These are phyloP conservation scores for Talaromyces sp. DNA, from an alignment of 2,329 filamentous ascomycete species.

Conservation along the genomic window DNA sequence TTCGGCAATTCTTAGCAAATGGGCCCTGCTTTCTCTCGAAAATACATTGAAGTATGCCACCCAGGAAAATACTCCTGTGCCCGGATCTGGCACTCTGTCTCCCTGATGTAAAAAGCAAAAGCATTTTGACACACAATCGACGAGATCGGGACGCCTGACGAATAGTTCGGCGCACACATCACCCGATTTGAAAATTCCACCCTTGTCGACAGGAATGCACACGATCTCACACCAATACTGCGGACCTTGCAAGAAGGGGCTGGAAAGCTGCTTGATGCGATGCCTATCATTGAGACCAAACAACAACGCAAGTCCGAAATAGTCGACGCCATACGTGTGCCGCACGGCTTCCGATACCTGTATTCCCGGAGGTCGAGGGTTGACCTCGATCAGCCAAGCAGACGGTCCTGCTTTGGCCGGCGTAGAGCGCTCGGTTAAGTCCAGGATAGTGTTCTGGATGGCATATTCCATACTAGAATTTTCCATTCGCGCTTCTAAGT, in stretches of 20 bases:
- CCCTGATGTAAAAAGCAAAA: not conserved
- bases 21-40: not conserved
- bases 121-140: not conserved
- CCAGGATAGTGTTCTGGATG: conserved; percentile 15
- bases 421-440: conserved; percentile 12
- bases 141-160: not conserved
- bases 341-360: not conserved
- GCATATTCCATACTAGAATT: conserved; percentile 21
- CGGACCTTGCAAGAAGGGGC: not conserved
- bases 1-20: not conserved
- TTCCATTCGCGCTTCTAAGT: conserved; percentile 26
- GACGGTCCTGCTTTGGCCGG: not conserved
- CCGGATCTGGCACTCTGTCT: not conserved
- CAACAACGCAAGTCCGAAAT: not conserved
- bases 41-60: not conserved
- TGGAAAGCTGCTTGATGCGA: not conserved
- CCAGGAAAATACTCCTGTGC: not conserved
- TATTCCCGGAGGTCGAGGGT: conserved; percentile 23
- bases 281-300: not conserved
- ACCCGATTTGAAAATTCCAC: not conserved
- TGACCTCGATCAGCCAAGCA: conserved; percentile 25
- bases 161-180: not conserved
- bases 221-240: conserved; percentile 2
- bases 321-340: conserved; percentile 1
- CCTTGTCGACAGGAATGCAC: not conserved